Evolutionary conservation across 2,329 filamentous ascomycete genomes (phyloP).

Genomic region (Fusarium napiforme): DNA sequence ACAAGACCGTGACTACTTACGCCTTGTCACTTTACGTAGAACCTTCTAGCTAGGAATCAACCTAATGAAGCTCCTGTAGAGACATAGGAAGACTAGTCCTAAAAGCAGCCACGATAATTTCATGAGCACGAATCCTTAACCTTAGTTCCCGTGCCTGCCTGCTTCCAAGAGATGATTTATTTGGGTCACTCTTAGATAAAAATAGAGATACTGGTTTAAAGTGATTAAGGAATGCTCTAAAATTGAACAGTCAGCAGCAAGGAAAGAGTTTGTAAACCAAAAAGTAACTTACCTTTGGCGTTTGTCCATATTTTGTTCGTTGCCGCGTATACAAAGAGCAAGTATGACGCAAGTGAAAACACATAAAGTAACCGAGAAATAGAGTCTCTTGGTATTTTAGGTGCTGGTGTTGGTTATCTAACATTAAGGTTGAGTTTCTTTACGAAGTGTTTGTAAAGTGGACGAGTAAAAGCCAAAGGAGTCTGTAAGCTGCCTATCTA

Average conservation of each 20-base stretch:
- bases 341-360: too few relatives aligned
- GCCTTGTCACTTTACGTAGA: not conserved
- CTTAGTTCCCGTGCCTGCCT: too few relatives aligned
- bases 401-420: too few relatives aligned
- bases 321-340: too few relatives aligned
- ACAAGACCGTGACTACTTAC: not conserved
- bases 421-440: not conserved
- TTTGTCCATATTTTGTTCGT: not conserved
- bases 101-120: not conserved
- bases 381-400: too few relatives aligned
- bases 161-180: not conserved
- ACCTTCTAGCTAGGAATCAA: too few relatives aligned
- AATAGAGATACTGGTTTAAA: fast-evolving
- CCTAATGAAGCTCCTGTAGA: fast-evolving
- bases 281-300: fast-evolving
- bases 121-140: not conserved
- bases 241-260: fast-evolving
- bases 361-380: too few relatives aligned
- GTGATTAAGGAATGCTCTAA: fast-evolving
- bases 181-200: fast-evolving
- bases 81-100: fast-evolving
- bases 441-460: not conserved
- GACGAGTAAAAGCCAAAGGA: not conserved
- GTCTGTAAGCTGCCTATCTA: too few relatives aligned
- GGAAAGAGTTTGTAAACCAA: not conserved